These are phyloP conservation scores for Linnemannia elongata DNA, from an alignment of 192 early-diverging fungal species.

Conservation along the genomic window DNA sequence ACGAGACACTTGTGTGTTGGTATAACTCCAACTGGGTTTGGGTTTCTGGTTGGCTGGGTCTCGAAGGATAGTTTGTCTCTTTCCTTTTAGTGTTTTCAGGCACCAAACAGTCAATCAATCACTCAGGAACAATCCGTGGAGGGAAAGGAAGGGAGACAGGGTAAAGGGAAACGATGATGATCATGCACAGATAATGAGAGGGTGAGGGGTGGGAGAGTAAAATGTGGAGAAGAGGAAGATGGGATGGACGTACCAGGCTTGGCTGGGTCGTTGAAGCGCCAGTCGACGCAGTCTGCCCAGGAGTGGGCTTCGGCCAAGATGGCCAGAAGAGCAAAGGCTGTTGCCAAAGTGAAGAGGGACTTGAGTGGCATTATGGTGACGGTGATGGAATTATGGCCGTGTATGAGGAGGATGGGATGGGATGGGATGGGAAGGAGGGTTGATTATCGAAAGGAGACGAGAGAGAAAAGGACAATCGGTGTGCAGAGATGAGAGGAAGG, in stretches of 20 bases:
- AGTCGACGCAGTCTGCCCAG: constrained; percentile 50
- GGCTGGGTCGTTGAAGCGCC: constrained; percentile 46
- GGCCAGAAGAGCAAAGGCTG: constrained; percentile 26
- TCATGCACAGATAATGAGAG: neutral
- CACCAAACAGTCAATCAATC: neutral
- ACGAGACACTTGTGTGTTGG: no score
- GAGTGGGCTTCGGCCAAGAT: constrained; percentile 39
- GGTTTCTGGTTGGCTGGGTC: neutral
- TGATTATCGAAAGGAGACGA: neutral
- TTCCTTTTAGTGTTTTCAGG: neutral
- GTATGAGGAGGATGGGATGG: neutral
- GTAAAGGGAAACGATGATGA: neutral
- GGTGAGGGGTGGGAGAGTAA: neutral
- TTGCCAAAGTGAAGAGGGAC: constrained; percentile 25
- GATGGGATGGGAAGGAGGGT: neutral
- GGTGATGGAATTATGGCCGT: neutral
- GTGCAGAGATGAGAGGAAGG: neutral
- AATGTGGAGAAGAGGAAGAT: neutral
- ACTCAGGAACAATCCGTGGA: neutral
- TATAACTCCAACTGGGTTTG: no score
- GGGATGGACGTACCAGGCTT: constrained; percentile 28
- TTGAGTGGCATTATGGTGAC: neutral
- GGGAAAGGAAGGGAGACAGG: neutral
- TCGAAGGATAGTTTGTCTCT: neutral
- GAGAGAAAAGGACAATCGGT: neutral